phyloP scores from a whole-genome alignment of 1,284 basidiomycete species.

The Mycena sp. region DNA sequence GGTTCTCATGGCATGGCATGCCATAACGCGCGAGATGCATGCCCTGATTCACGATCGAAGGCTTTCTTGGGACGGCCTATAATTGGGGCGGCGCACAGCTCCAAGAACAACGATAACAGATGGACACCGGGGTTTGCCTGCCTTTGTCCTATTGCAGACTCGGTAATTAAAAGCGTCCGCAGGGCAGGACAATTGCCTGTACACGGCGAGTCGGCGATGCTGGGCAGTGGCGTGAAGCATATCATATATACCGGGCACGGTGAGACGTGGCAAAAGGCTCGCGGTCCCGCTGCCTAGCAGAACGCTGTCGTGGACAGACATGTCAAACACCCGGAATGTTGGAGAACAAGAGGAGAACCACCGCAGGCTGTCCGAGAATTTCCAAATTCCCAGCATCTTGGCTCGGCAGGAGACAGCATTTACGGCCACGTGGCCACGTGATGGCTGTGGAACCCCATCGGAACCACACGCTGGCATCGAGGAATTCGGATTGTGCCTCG shows the following conservation, averaged over 20 bases:
- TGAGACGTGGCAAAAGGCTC: neutral
- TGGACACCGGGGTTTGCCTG: no score
- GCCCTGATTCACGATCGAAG: conserved; percentile 20
- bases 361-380: conserved; percentile 17
- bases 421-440: conserved; percentile 1
- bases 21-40: conserved; percentile 17
- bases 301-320: neutral
- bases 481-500: no score
- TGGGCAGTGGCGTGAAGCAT: no score
- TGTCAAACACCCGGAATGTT: conserved; percentile 13
- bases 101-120: neutral
- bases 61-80: no score
- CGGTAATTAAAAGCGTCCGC: conserved; percentile 14
- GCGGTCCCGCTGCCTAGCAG: neutral
- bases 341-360: conserved; percentile 1
- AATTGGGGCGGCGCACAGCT: neutral
- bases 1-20: no score
- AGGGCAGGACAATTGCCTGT: no score
- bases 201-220: conserved; percentile 9
- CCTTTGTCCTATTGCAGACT: conserved; percentile 2
- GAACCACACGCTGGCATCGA: no score
- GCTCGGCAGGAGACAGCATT: neutral
- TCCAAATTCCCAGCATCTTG: neutral
- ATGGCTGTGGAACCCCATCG: no score
- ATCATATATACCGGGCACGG: neutral